A percentile compares a stretch with the other conserved stretches of the same genome.
phyloP scores from a whole-genome alignment of 805 yeast species.

The Isabelozyma gotoi region DNA sequence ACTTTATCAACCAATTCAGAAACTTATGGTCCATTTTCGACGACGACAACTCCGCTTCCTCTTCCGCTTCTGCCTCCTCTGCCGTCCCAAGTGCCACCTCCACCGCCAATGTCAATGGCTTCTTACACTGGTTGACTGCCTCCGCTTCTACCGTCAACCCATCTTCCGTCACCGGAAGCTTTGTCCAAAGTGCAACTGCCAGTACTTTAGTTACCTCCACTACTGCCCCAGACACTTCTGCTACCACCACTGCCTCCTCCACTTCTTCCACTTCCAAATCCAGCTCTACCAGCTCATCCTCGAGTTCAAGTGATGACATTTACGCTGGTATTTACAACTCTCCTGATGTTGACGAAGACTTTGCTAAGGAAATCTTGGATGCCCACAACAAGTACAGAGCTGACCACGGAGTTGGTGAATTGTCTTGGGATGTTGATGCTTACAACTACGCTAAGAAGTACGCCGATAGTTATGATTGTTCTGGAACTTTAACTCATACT shows the following conservation, averaged over 20 bases:
- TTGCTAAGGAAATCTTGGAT: slow-evolving; percentile 29
- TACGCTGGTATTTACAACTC: slow-evolving; percentile 14
- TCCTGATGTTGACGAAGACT: slow-evolving; percentile 22
- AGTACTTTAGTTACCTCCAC: slow-evolving; percentile 2
- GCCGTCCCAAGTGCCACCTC: slow-evolving; percentile 8
- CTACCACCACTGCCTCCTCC: slow-evolving; percentile 5
- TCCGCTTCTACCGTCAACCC: slow-evolving; percentile 4
- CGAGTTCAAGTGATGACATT: slow-evolving; percentile 6
- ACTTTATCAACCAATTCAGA: neutral
- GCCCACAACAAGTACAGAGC: slow-evolving; percentile 35
- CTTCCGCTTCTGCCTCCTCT: slow-evolving; percentile 7
- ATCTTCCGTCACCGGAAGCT: slow-evolving; percentile 1
- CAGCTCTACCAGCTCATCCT: slow-evolving; percentile 5
- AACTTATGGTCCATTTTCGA: neutral
- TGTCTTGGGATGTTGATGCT: slow-evolving; percentile 31
- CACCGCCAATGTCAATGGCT: neutral
- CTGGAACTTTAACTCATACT: slow-evolving; percentile 36
- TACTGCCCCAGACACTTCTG: slow-evolving; percentile 4
- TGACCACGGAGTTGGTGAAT: slow-evolving; percentile 24
- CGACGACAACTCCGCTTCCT: neutral
- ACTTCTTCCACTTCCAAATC: neutral
- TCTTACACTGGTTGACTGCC: slow-evolving; percentile 3
- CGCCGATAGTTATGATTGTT: slow-evolving; percentile 37
- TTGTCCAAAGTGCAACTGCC: slow-evolving; percentile 4
- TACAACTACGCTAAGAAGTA: slow-evolving; percentile 32